Percentiles rank a stretch among this genome's conserved stretches.
These are phyloP conservation scores for Solanum corneliomulleri DNA, from an alignment of 257 asterid genomes.

Conservation along the genomic window DNA sequence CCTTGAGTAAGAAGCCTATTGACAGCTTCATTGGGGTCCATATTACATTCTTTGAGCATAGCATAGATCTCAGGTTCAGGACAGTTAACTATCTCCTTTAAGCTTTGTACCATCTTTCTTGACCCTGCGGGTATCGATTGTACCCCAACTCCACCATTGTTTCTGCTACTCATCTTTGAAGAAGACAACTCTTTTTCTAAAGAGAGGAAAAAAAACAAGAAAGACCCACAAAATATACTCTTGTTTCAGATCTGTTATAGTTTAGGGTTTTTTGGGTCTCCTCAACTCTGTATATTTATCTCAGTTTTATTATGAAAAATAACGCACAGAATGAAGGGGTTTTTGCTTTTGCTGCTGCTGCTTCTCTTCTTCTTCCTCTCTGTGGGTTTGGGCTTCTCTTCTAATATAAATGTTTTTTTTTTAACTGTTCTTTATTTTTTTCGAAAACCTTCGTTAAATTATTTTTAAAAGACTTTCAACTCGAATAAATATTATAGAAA, in stretches of 20 bases:
- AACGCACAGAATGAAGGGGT: not conserved
- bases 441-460: accelerated
- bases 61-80: slow-evolving; percentile 90
- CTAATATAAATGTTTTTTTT: not conserved
- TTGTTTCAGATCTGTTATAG: not conserved
- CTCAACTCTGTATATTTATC: not conserved
- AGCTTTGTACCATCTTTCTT: slow-evolving; percentile 70
- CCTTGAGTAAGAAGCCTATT: slow-evolving; percentile 80
- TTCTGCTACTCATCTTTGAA: slow-evolving; percentile 1
- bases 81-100: slow-evolving; percentile 78
- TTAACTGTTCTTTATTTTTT: not conserved
- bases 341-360: not conserved
- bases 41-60: slow-evolving; percentile 79
- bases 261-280: not conserved
- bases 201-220: not conserved
- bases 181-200: not conserved
- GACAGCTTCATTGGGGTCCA: slow-evolving; percentile 94
- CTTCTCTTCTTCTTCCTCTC: not conserved
- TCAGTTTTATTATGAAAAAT: not conserved
- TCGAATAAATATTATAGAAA: too few species aligned
- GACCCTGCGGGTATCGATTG: slow-evolving; percentile 47
- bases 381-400: not conserved
- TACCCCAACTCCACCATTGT: slow-evolving; percentile 2
- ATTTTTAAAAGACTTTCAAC: too few species aligned
- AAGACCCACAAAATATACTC: not conserved